Percentiles rank a stretch among this genome's conserved stretches.
phyloP scores from a whole-genome alignment of 805 yeast species.

The Ascoidea tarda region DNA sequence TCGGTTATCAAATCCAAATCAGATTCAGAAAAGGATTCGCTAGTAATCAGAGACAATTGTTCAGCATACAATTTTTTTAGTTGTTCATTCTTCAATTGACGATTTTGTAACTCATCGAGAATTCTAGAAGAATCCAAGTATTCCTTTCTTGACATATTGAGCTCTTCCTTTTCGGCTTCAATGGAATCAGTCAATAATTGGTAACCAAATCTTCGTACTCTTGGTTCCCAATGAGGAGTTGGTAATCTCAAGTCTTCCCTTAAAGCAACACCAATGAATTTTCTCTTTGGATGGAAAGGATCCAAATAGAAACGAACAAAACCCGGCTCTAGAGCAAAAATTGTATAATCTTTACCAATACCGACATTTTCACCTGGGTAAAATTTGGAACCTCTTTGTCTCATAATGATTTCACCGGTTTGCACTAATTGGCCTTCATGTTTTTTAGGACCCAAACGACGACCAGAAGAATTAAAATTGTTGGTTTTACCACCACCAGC shows the following conservation, averaged over 20 bases:
- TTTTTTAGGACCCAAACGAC: slow-evolving; percentile 82
- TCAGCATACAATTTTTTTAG: slow-evolving; percentile 18
- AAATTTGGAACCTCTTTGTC: slow-evolving; percentile 91
- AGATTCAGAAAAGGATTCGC: slow-evolving; percentile 15
- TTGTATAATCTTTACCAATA: slow-evolving; percentile 89
- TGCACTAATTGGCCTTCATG: slow-evolving; percentile 62
- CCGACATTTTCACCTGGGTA: slow-evolving; percentile 89
- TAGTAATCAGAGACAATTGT: slow-evolving; percentile 15
- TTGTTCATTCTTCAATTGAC: slow-evolving; percentile 24
- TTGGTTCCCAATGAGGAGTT: slow-evolving; percentile 82
- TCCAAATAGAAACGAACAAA: slow-evolving; percentile 82
- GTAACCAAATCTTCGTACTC: slow-evolving; percentile 73
- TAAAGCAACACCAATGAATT: slow-evolving; percentile 80
- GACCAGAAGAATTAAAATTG: slow-evolving; percentile 90
- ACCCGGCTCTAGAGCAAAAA: slow-evolving; percentile 87
- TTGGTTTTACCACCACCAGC: slow-evolving; percentile 93
- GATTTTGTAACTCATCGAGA: slow-evolving; percentile 22
- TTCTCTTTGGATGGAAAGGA: slow-evolving; percentile 92
- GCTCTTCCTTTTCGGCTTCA: slow-evolving; percentile 44
- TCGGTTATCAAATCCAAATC: slow-evolving; percentile 25
- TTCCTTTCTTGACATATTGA: slow-evolving; percentile 55
- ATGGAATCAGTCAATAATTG: slow-evolving; percentile 33
- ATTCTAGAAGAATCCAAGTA: slow-evolving; percentile 40
- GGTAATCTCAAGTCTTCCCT: slow-evolving; percentile 54
- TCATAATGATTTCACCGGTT: slow-evolving; percentile 77